Conservation (phyloP, 306 rosid species). For the Arachis hypogaea region DNA sequence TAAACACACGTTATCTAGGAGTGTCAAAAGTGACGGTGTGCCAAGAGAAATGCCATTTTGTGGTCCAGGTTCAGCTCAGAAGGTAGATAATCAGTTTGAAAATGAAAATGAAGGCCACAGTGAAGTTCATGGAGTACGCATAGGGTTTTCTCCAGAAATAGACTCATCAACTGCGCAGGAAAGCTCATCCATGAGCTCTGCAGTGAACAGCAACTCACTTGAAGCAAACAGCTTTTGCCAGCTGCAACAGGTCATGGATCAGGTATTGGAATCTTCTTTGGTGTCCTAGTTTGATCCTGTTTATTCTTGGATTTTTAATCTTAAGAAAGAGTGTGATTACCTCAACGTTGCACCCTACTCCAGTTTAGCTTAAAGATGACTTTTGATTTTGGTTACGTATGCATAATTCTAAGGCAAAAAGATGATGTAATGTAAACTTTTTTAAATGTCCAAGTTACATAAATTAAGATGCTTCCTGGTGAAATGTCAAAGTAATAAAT, state of each 20-base stretch:
- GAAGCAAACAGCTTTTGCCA: conserved; percentile 72
- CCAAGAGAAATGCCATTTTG: conserved; percentile 42
- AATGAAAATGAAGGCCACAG: conserved; percentile 69
- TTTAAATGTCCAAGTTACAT: not conserved
- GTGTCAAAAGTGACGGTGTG: conserved; percentile 46
- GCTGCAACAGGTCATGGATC: conserved; percentile 71
- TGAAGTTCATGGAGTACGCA: conserved; percentile 60
- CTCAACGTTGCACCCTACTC: conserved; percentile 12
- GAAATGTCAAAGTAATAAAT: not conserved
- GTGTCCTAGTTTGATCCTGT: conserved; percentile 19
- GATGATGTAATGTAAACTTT: not conserved
- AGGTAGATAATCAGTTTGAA: conserved; percentile 55
- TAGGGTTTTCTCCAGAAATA: conserved; percentile 57
- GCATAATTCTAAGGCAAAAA: conserved; percentile 5
- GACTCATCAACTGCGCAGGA: conserved; percentile 68
- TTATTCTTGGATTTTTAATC: conserved; percentile 23
- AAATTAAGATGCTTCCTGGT: not conserved
- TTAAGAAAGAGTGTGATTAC: conserved; percentile 10
- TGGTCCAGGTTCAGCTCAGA: conserved; percentile 48
- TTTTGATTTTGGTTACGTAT: conserved; percentile 18
- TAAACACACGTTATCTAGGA: conserved; percentile 41
- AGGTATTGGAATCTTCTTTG: conserved; percentile 53
- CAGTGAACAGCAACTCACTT: conserved; percentile 50
- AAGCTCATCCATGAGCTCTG: conserved; percentile 61
- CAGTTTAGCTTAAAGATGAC: not conserved